These are phyloP conservation scores for Tilletia setariae DNA, from an alignment of 1,284 basidiomycete genomes.

Conservation along the genomic window DNA sequence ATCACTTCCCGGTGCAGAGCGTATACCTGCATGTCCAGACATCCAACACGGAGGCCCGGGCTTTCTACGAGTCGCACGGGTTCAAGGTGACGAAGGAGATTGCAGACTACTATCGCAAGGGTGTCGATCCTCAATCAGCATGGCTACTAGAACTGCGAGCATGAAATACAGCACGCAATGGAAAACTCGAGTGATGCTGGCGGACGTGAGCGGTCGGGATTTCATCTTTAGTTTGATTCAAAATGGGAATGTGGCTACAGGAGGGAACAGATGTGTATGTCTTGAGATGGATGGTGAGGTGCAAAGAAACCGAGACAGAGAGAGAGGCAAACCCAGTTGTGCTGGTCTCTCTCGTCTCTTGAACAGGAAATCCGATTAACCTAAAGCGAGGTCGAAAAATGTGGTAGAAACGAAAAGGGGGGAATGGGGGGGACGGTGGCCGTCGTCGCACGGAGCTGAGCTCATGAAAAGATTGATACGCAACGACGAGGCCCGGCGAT, in stretches of 20 bases:
- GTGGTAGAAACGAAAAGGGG: background rate
- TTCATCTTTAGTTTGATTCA: no score
- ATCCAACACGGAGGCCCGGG: slow-evolving; percentile 50
- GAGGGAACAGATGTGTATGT: no score
- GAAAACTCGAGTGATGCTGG: no score
- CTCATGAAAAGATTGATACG: background rate
- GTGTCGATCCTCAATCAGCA: slow-evolving; percentile 52
- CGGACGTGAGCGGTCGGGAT: no score
- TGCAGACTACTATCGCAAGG: slow-evolving; percentile 45
- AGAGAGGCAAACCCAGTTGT: no score
- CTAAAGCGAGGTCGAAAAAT: no score
- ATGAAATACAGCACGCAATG: background rate
- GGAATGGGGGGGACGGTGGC: background rate
- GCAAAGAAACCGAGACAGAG: no score
- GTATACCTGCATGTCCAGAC: slow-evolving; percentile 56
- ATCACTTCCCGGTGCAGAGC: slow-evolving; percentile 27
- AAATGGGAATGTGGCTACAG: no score
- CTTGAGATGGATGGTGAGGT: no score
- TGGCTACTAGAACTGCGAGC: slow-evolving; percentile 48
- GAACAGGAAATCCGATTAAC: no score
- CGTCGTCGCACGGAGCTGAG: slow-evolving; percentile 8
- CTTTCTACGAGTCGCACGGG: slow-evolving; percentile 55
- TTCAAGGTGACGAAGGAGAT: slow-evolving; percentile 49
- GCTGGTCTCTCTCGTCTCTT: no score
- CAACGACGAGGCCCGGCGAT: background rate